Evolutionary conservation across 371 early-diverging fungal species (phyloP), one percentile per base, ranked within the genome.

Genomic region (Saksenaea vasiformis): DNA sequence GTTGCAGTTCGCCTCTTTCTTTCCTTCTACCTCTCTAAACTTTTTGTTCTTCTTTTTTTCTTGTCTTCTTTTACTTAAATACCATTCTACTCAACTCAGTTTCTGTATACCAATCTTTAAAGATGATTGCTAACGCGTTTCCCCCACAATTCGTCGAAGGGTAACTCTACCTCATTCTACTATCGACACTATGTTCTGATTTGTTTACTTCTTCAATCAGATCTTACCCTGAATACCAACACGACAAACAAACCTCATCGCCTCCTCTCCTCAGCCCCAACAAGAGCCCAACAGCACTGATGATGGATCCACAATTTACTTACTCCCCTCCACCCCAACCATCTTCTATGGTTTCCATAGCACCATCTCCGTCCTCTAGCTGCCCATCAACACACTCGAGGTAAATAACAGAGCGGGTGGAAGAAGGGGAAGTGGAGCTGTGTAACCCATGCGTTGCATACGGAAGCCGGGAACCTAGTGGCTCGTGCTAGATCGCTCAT

Each of bases 401-500:
- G 62, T 62, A 62, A 59, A 24, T 31, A 41, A 14, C 17, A 59
- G 17, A 22, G 39, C 38, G 55, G 19, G 15, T 15, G 47, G 37
- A 47, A 47, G 47, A n/a, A 47, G 22, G 47, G 47, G 24, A 47
- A 47, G n/a, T 22, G 11, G 47, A 47, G 22, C 47, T 47, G 61
- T 61, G 61, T 61, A 61, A 61, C 61, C 61, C 61, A 61, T 61
- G 61, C 61, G 61, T 31, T 54, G 60, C 38, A 47, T 44, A 10
- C 47, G 47, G 47, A 47, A 47, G 47, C 47, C 47, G 47, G 47
- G 19, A 47, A 22, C 47, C 22, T 47, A n/a, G 22, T 47, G 47
- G 47, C 47, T 47, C 47, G 47, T 47, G 47, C 47, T 11, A 47
- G 47, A 47, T 38, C 36, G 37, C 58, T 57, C 28, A 57, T 27